Base-by-base conservation (phyloP, 352 stramenopile genomes). In the Globisporangium spiculum region DNA sequence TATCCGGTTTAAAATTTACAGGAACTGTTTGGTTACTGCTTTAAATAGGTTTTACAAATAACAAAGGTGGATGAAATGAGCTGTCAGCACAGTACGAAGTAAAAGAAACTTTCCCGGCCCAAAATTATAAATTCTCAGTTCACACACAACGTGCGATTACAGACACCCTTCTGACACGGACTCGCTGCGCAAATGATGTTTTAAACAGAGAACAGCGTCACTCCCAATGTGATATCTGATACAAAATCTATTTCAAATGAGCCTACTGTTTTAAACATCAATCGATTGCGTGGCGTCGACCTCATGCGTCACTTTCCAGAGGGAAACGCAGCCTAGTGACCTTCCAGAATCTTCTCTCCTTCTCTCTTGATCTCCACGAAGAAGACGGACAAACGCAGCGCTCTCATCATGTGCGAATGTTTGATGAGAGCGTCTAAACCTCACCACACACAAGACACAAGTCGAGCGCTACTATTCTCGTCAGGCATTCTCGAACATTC, bases 271-370 rank as follows among this genome's bases (percentile, higher is more conserved):
- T 64, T 20, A 36, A 54, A 64, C 58, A 6, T 0, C 1, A 60
- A 8, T 2, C 18, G 26, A 44, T 38, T 36, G 53, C 18, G 16
- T 38, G 18, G 16, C 24, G 36, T 4, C 6, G 20, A 22, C 8
- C 1, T 52, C 18, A 24, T 20, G n/a, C 27, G 30, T 61, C 55
- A 22, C 24, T 61, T 26, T n/a, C 3, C 7, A n/a, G 27, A 61
- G 55, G 30, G 32, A 61, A 36, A 61, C 36, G 5, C 20, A 12
- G 55, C 20, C 30, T 10, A 48, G 55, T 56, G 36, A 64, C 67
- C 52, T 74, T 74, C 69, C 59, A 71, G 72, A 73, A 74, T 30
- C 68, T 71, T 78, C 32, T 68, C 22, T 65, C 61, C 26, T 56
- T 65, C 58, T 59, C 30, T 64, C 46, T 58, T 6, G 46, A 38